Conservation (phyloP, 2,329 filamentous ascomycete species). For the Epichloe scottii region DNA sequence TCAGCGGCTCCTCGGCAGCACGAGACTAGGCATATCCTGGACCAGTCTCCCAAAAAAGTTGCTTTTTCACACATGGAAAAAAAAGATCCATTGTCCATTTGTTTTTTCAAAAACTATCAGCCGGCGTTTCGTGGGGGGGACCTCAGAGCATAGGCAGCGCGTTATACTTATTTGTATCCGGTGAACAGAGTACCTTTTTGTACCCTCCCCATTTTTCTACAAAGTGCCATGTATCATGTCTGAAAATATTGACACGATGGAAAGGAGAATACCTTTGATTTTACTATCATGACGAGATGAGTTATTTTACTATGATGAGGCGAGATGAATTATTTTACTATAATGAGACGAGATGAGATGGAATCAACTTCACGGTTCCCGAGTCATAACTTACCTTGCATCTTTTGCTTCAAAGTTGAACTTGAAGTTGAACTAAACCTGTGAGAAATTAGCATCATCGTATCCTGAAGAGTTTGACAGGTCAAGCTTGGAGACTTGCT, state of each 20-base stretch:
- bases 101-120: not conserved
- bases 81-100: no score
- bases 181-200: slow-evolving; percentile 15
- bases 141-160: slow-evolving; percentile 23
- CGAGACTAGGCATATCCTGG: slow-evolving; percentile 13
- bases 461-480: no score
- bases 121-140: slow-evolving; percentile 17
- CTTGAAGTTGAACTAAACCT: no score
- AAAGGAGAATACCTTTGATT: no score
- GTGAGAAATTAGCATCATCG: no score
- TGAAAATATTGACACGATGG: no score
- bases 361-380: no score
- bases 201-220: slow-evolving; percentile 19
- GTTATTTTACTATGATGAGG: not conserved
- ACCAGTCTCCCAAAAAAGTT: not conserved
- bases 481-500: no score
- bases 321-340: not conserved
- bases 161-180: no score
- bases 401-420: no score
- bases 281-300: not conserved
- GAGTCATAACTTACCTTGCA: no score
- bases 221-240: slow-evolving; percentile 1
- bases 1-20: slow-evolving; percentile 20
- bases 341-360: no score
- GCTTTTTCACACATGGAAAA: not conserved